A percentile compares a stretch with the other conserved stretches of the same genome.
phyloP scores from a whole-genome alignment of 2,329 filamentous ascomycete genomes.

The Pseudogymnoascus sp. region DNA sequence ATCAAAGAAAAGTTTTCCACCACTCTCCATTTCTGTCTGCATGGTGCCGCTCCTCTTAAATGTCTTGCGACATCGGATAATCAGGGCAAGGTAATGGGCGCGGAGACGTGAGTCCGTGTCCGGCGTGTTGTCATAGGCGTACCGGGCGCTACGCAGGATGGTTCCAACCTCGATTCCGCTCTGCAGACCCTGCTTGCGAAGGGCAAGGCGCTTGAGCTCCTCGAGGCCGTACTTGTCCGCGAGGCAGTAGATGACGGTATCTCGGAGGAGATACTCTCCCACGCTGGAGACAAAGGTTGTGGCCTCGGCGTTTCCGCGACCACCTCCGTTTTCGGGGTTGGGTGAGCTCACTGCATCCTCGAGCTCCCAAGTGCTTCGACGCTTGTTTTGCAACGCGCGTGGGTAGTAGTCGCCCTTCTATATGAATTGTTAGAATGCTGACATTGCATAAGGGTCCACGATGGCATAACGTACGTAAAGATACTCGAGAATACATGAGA shows the following conservation, averaged over 20 bases:
- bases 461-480: conserved; percentile 49
- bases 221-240: conserved; percentile 86
- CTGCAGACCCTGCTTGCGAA: conserved; percentile 92
- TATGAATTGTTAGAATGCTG: background rate
- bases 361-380: conserved; percentile 80
- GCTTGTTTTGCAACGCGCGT: conserved; percentile 77
- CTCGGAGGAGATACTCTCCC: conserved; percentile 71
- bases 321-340: conserved; percentile 39
- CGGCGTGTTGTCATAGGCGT: conserved; percentile 91
- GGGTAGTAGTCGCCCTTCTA: conserved; percentile 86
- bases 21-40: conserved; percentile 96
- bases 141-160: conserved; percentile 85
- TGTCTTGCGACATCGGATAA: conserved; percentile 93
- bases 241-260: conserved; percentile 91
- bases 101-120: conserved; percentile 86
- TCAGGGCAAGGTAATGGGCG: conserved; percentile 93
- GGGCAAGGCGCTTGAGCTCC: conserved; percentile 80
- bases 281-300: conserved; percentile 70
- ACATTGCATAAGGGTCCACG: background rate
- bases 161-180: conserved; percentile 85
- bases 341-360: conserved; percentile 58
- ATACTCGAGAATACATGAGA: conserved; percentile 90
- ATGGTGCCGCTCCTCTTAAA: conserved; percentile 98
- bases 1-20: conserved; percentile 93
- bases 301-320: conserved; percentile 56